phyloP scores from a whole-genome alignment of 331 rosid species.

The Quercus tomentella region DNA sequence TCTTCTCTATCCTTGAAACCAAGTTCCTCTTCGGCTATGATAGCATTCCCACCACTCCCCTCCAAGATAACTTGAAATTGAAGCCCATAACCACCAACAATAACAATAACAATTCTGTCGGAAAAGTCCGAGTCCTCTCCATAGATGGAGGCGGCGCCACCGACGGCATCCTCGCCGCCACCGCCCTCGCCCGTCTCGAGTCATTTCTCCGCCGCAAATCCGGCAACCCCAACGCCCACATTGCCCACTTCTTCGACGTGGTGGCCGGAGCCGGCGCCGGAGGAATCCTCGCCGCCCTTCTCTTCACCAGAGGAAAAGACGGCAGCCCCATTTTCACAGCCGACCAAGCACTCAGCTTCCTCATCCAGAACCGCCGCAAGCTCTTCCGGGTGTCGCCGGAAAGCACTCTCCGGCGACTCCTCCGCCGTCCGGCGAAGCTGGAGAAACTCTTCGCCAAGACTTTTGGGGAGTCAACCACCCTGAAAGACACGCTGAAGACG shows the following conservation, averaged over 20 bases:
- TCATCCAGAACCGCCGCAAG: constrained; percentile 47
- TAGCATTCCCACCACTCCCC: constrained; percentile 13
- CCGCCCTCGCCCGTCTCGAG: constrained; percentile 65
- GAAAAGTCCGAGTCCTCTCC: constrained; percentile 73
- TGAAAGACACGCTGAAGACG: constrained; percentile 84
- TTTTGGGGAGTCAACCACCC: constrained; percentile 54
- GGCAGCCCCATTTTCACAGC: constrained; percentile 66
- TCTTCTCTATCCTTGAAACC: constrained; percentile 87
- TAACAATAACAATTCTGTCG: constrained; percentile 9
- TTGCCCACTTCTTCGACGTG: constrained; percentile 70
- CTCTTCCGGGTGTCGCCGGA: constrained; percentile 30
- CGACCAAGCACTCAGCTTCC: constrained; percentile 56
- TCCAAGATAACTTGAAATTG: constrained; percentile 10
- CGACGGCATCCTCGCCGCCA: constrained; percentile 84
- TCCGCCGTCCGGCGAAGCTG: constrained; percentile 34
- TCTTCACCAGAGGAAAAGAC: constrained; percentile 63
- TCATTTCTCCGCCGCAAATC: constrained; percentile 55
- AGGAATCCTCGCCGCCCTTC: constrained; percentile 72
- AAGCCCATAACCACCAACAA: no score
- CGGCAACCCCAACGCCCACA: constrained; percentile 40
- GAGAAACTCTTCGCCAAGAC: constrained; percentile 59
- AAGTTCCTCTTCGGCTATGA: constrained; percentile 77
- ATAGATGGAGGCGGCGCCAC: constrained; percentile 84
- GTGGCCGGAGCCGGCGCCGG: constrained; percentile 83
- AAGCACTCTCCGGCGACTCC: constrained; percentile 46